These are phyloP conservation scores for Ceriops decandra DNA, from an alignment of 345 rosid genomes.

Conservation along the genomic window DNA sequence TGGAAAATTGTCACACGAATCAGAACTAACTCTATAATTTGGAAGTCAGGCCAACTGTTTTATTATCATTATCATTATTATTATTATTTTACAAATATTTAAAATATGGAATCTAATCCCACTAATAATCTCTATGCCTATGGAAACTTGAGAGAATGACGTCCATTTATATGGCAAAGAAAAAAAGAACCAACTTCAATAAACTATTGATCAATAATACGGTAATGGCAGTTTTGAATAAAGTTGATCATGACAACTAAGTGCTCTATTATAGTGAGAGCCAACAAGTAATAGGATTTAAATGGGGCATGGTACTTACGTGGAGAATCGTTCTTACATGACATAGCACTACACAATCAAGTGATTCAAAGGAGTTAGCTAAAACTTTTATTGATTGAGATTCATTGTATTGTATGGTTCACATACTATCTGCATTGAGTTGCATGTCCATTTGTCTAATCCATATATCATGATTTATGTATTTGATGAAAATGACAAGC, in stretches of 20 bases:
- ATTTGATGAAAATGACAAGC: slow-evolving; percentile 15
- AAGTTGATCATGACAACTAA: slow-evolving; percentile 1
- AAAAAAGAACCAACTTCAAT: too few species aligned
- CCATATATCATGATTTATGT: background rate
- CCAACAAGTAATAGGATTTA: too few species aligned
- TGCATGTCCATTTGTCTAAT: background rate
- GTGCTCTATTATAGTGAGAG: slow-evolving; percentile 7
- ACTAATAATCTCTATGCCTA: too few species aligned
- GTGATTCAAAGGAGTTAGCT: background rate
- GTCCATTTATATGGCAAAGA: too few species aligned
- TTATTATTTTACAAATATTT: too few species aligned
- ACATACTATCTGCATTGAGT: background rate
- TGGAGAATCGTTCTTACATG: slow-evolving; percentile 23
- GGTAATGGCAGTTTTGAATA: background rate
- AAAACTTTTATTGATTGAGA: slow-evolving; percentile 7
- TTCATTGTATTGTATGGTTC: slow-evolving; percentile 7
- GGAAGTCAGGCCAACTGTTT: too few species aligned
- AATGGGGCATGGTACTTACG: slow-evolving; percentile 2
- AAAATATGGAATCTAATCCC: too few species aligned
- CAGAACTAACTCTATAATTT: too few species aligned
- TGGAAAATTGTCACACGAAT: too few species aligned
- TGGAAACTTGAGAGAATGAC: too few species aligned
- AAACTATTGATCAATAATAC: background rate
- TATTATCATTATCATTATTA: too few species aligned
- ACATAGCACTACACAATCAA: background rate